Base-by-base conservation (phyloP, 228 moss, liverwort and hornwort genomes). In the Sphagnum fallax region DNA sequence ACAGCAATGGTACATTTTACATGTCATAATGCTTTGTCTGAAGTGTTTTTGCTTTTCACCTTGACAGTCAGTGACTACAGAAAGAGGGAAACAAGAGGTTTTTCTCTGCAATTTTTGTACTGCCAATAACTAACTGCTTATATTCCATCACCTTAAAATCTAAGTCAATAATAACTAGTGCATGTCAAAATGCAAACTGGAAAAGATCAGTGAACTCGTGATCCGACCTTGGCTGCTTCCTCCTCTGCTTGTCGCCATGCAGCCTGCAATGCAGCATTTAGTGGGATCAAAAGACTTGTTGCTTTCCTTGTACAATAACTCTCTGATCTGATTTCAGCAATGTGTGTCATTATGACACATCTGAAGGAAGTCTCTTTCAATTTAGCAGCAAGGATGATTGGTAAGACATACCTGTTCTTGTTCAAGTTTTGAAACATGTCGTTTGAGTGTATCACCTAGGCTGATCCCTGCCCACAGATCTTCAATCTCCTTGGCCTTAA, bases 221-320 rank as follows among this genome's bases (percentile, higher is more conserved):
- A 73, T 60, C 59, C 69, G 4, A 59, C 16, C 48, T 60, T 69
- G 49, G 48, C 49, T 6, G 69, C 69, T 73, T 73, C 64, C 53
- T 80, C 80, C 64, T 80, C 76, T 10, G 76, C 80, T 59, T 51
- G 70, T 55, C 76, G 73, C 80, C 76, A 76, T 50, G 80, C 80
- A 66, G 73, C 76, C 80, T 80, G 74, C 16, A 61, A 5, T 65
- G 12, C 55, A 8, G 55, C 55, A 57, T 8, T 57, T 57, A 8
- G 55, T 57, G 13, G 13, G 55, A 13, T 8, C 8, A 57, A 57
- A 57, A 57, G 8, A 57, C 55, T 57, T 8, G 10, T 8, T 57
- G 8, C 8, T 57, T 57, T 8, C 13, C 8, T 57, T 2, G 4
- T 2, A 8, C 13, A 57, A 4, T 8, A 57, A 57, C 55, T 57